Base-by-base conservation (phyloP, 2,329 filamentous ascomycete genomes). In the Xylaria digitata region DNA sequence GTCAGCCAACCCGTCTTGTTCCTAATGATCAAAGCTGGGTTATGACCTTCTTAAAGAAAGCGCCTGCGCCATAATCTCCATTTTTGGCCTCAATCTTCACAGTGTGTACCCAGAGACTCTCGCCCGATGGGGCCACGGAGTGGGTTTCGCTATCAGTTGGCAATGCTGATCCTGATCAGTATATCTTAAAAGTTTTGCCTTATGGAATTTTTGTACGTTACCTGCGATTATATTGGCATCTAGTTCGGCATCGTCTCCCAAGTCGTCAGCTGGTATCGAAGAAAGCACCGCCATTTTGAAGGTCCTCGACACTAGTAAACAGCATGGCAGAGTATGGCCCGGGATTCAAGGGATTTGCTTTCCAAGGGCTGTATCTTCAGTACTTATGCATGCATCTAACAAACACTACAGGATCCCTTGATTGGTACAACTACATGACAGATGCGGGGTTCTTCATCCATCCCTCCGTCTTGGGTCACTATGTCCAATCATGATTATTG, bases 1-100 rank as follows among this genome's bases (percentile, higher is more conserved):
- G 32, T 59, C 19, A 63, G 61, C 40, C 46, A 30, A 52, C 23
- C 9, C 13, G 13, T 26, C 46, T 23, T 42, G n/a, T 21, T 6
- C 11, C 8, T 26, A n/a, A 23, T 30, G 21, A 21, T 40, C 7
- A 30, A 15, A 30, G 21, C 34, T 15, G 30, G 53, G 40, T n/a
- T 48, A 17, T 6, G 17, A 63, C 61, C 61, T 57, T 58, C 30
- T 52, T 54, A 6, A 63, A 59, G 30, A 52, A 54, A 40, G 50
- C 30, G 2, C 40, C 40, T 6, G 19, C 42, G 15, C 13, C 55
- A 7, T 60, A 17, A 15, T 53, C 46, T 17, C 42, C 61, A 19
- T 26, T 26, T 40, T n/a, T 48, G 3, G 49, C 49, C 15, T 65
- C 40, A 13, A 59, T 40, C 55, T 58, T 65, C n/a, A 43, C 50